Conservation (phyloP, 1,284 basidiomycete species). For the Cryptococcus deneoformans region DNA sequence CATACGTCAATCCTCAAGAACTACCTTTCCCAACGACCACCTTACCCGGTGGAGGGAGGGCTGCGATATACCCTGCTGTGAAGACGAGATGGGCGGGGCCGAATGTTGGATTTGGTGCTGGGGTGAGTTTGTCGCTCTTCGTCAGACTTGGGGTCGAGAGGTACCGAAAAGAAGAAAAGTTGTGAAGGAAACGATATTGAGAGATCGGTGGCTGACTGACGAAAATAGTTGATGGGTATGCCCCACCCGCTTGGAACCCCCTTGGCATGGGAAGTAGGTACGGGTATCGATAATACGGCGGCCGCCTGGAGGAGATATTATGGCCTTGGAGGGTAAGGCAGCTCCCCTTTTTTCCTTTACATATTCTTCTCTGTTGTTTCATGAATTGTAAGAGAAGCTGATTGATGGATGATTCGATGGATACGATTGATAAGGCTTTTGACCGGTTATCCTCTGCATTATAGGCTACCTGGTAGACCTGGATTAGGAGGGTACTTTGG, state of each 20-base stretch:
- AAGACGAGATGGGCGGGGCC: constrained; percentile 33
- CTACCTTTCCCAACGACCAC: constrained; percentile 35
- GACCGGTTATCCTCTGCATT: constrained; percentile 29
- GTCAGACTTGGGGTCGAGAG: too few relatives aligned
- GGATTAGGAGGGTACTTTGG: constrained; percentile 33
- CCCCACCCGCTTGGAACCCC: constrained; percentile 43
- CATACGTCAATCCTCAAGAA: constrained; percentile 38
- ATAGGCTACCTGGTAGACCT: constrained; percentile 25
- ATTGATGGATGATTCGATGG: too few relatives aligned
- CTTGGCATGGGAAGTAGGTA: constrained; percentile 29
- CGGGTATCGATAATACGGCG: constrained; percentile 36
- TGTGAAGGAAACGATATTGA: neutral
- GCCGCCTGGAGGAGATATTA: constrained; percentile 37
- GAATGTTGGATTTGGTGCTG: constrained; percentile 30
- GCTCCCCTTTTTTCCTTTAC: neutral
- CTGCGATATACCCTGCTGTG: constrained; percentile 37
- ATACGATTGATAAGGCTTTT: constrained; percentile 16
- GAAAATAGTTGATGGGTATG: constrained; percentile 49
- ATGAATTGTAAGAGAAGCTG: neutral
- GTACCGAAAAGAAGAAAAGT: too few relatives aligned
- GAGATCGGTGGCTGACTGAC: neutral
- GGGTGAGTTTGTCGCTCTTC: constrained; percentile 18
- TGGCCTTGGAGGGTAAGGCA: constrained; percentile 33
- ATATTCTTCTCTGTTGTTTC: neutral
- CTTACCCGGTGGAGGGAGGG: constrained; percentile 34